Percentiles rank a stretch among this genome's conserved stretches.
phyloP scores from a whole-genome alignment of 1,284 basidiomycete species.

The Pascua guehoae region DNA sequence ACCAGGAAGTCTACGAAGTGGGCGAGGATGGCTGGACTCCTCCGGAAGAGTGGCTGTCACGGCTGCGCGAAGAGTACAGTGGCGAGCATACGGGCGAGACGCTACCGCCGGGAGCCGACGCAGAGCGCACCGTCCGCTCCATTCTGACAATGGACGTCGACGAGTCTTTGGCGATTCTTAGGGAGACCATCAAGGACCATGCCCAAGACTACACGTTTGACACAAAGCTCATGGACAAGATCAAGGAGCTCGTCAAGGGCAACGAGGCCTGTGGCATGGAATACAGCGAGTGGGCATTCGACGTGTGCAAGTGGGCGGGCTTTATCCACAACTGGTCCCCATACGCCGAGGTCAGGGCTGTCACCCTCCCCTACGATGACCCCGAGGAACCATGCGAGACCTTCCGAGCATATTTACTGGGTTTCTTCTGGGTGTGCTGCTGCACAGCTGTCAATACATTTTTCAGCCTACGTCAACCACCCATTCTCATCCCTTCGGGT shows the following conservation, averaged over 20 bases:
- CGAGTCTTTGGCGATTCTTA: background rate
- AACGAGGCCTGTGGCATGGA: slow-evolving; percentile 3
- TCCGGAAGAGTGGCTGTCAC: slow-evolving; percentile 6
- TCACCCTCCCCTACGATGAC: slow-evolving; percentile 12
- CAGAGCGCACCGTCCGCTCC: slow-evolving; percentile 1
- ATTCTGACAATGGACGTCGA: slow-evolving; percentile 2
- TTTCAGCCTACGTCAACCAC: slow-evolving; percentile 9
- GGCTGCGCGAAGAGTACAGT: slow-evolving; percentile 7
- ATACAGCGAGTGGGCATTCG: slow-evolving; percentile 8
- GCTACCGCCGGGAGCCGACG: slow-evolving; percentile 8
- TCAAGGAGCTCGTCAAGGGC: slow-evolving; percentile 4
- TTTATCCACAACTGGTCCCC: slow-evolving; percentile 6
- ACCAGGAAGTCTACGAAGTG: no score
- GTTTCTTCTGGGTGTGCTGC: slow-evolving; percentile 6
- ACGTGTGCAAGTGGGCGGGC: background rate
- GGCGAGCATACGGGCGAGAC: slow-evolving; percentile 14
- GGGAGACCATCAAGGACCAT: background rate
- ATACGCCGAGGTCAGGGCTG: slow-evolving; percentile 18
- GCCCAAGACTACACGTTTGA: slow-evolving; percentile 1
- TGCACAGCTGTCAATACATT: slow-evolving; percentile 11
- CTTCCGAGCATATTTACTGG: slow-evolving; percentile 11
- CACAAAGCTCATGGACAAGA: background rate
- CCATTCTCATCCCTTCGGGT: slow-evolving; percentile 3
- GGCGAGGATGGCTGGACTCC: no score
- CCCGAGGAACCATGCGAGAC: slow-evolving; percentile 10